Conservation (phyloP, 148 eudicot genomes). For the Rhododendron ovatum region DNA sequence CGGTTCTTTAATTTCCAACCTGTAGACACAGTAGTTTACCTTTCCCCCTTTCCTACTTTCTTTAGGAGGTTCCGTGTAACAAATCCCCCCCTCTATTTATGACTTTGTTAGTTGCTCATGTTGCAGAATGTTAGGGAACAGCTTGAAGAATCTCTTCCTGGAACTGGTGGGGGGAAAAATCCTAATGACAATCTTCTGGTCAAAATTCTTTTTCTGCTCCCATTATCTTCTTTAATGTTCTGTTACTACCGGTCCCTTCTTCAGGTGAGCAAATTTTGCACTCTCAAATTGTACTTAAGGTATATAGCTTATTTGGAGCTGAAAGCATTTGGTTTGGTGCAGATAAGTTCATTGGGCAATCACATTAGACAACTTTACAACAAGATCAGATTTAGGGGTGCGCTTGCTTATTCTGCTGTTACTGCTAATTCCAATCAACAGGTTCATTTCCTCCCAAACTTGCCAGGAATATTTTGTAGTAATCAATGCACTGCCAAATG, state of each 20-base stretch:
- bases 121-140: slow-evolving; percentile 70
- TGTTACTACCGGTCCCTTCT: slow-evolving; percentile 57
- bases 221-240: slow-evolving; percentile 47
- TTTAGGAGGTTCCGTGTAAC: background rate
- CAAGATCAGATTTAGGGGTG: slow-evolving; percentile 53
- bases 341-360: slow-evolving; percentile 63
- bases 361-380: slow-evolving; percentile 64
- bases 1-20: background rate
- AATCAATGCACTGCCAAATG: no score
- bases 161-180: slow-evolving; percentile 81
- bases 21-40: background rate
- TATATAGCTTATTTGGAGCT: slow-evolving; percentile 14
- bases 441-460: slow-evolving; percentile 30
- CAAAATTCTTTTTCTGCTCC: slow-evolving; percentile 68
- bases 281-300: background rate
- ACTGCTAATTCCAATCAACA: slow-evolving; percentile 57
- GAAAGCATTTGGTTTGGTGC: slow-evolving; percentile 24
- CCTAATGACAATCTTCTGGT: slow-evolving; percentile 59
- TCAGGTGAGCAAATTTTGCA: slow-evolving; percentile 49
- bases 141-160: slow-evolving; percentile 79
- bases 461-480: background rate
- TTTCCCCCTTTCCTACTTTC: slow-evolving; percentile 5
- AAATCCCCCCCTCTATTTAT: background rate
- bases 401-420: slow-evolving; percentile 52
- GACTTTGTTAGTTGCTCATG: slow-evolving; percentile 14